Conservation (phyloP, 2,329 filamentous ascomycete species). For the Paramyrothecium roridum region DNA sequence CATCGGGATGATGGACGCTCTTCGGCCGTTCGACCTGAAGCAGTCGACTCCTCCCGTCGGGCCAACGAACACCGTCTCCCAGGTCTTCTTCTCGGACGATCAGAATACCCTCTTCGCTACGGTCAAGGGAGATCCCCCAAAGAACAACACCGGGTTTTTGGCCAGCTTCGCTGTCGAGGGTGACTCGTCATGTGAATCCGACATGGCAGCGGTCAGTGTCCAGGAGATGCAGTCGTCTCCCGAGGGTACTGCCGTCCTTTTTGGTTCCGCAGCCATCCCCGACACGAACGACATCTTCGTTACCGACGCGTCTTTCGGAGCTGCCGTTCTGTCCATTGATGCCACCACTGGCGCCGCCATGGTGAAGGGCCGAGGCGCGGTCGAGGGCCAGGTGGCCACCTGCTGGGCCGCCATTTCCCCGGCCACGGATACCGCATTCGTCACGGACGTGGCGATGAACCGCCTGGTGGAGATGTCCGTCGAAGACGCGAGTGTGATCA, state of each 20-base stretch:
- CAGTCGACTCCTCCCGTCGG: constrained; percentile 58
- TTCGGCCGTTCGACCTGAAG: constrained; percentile 43
- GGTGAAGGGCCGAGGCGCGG: constrained; percentile 31
- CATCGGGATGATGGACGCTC: constrained; percentile 38
- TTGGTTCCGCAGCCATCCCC: constrained; percentile 47
- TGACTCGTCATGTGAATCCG: not conserved
- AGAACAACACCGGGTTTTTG: constrained; percentile 55
- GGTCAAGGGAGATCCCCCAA: constrained; percentile 56
- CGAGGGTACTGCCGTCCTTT: constrained; percentile 53
- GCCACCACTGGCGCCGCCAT: constrained; percentile 21
- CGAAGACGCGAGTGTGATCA: constrained; percentile 43
- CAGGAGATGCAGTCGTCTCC: constrained; percentile 39
- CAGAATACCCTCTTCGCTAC: constrained; percentile 49
- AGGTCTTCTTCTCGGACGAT: constrained; percentile 57
- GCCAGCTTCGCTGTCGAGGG: constrained; percentile 44
- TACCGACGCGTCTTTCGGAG: constrained; percentile 58
- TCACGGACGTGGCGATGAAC: constrained; percentile 52
- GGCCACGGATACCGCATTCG: constrained; percentile 48
- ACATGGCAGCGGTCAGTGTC: constrained; percentile 8
- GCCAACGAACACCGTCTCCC: constrained; percentile 56
- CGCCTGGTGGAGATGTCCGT: constrained; percentile 55
- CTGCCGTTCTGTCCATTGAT: constrained; percentile 43
- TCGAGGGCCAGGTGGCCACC: constrained; percentile 51
- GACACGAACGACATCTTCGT: constrained; percentile 43
- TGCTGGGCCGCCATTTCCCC: constrained; percentile 55